Conservation (phyloP, 106 monocot species). For the Acorus gramineus region DNA sequence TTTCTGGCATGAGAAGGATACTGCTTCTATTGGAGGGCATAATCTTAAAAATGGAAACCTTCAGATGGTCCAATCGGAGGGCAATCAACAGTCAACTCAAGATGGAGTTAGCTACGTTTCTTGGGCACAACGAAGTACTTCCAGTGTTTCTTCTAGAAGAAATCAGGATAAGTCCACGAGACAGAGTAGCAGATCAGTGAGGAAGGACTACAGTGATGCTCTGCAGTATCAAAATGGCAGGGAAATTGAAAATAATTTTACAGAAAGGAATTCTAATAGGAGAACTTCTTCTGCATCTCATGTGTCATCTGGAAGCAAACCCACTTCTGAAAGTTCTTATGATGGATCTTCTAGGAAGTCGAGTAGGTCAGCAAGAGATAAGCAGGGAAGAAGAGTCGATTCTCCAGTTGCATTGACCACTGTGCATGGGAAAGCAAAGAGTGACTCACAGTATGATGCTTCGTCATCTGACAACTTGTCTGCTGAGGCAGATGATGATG, state of each 20-base stretch:
- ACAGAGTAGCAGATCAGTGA: conserved; percentile 18
- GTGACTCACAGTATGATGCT: conserved; percentile 34
- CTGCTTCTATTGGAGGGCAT: conserved; percentile 23
- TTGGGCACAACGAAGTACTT: conserved; percentile 15
- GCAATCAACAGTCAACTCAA: conserved; percentile 12
- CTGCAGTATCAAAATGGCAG: conserved; percentile 18
- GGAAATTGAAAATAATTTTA: conserved; percentile 19
- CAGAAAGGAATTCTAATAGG: conserved; percentile 16
- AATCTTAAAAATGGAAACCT: conserved; percentile 16
- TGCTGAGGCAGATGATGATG: conserved; percentile 34
- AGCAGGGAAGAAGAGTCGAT: conserved; percentile 46
- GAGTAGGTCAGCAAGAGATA: conserved; percentile 44
- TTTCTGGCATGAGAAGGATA: conserved; percentile 28
- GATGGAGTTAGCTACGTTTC: conserved; percentile 15
- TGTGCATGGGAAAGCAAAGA: conserved; percentile 26
- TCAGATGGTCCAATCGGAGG: conserved; percentile 25
- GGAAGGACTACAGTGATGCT: conserved; percentile 24
- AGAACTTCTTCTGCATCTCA: conserved; percentile 24
- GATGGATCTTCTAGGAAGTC: conserved; percentile 27
- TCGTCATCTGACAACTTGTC: conserved; percentile 32
- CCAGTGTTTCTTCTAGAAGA: conserved; percentile 17
- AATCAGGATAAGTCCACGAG: conserved; percentile 25
- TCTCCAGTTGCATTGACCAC: conserved; percentile 9
- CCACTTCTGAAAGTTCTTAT: conserved; percentile 32
- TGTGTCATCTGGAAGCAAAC: conserved; percentile 37